phyloP scores from a whole-genome alignment of 177 flowering plant species.

The Telopea speciosissima region DNA sequence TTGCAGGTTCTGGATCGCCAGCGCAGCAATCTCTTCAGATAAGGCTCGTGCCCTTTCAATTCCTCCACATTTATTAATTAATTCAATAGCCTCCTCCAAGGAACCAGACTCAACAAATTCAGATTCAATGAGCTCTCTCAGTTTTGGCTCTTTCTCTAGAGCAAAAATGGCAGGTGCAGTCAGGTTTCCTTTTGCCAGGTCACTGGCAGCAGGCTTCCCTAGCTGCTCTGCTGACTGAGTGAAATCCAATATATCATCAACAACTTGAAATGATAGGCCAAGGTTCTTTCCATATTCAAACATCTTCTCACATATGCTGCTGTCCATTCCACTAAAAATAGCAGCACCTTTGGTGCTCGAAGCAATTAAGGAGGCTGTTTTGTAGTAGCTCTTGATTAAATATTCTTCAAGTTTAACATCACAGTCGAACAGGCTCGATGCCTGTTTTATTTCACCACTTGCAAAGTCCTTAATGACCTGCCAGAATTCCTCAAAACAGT shows the following conservation, averaged over 20 bases:
- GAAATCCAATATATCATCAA: slow-evolving; percentile 91
- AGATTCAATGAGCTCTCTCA: slow-evolving; percentile 76
- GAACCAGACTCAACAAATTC: slow-evolving; percentile 83
- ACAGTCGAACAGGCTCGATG: slow-evolving; percentile 84
- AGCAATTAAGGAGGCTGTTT: slow-evolving; percentile 90
- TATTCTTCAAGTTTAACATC: slow-evolving; percentile 76
- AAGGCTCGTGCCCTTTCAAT: slow-evolving; percentile 63
- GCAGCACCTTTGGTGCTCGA: slow-evolving; percentile 93
- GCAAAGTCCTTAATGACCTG: slow-evolving; percentile 99
- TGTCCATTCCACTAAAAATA: slow-evolving; percentile 68
- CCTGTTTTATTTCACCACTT: slow-evolving; percentile 98
- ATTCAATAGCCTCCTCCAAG: slow-evolving; percentile 56
- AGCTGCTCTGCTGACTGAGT: slow-evolving; percentile 93
- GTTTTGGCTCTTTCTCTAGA: slow-evolving; percentile 57
- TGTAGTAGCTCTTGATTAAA: slow-evolving; percentile 79
- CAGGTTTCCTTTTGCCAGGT: slow-evolving; percentile 78
- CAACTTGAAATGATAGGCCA: slow-evolving; percentile 90
- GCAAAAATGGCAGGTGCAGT: slow-evolving; percentile 95
- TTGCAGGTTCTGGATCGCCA: slow-evolving; percentile 56
- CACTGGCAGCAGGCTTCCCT: slow-evolving; percentile 90
- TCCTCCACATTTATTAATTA: slow-evolving; percentile 65
- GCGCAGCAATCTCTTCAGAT: slow-evolving; percentile 71
- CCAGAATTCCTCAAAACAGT: background rate
- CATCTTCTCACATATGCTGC: slow-evolving; percentile 48
- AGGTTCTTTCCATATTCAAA: slow-evolving; percentile 83